Evolutionary conservation across 805 yeast genomes (phyloP).

Genomic region (Candida sonorensis): DNA sequence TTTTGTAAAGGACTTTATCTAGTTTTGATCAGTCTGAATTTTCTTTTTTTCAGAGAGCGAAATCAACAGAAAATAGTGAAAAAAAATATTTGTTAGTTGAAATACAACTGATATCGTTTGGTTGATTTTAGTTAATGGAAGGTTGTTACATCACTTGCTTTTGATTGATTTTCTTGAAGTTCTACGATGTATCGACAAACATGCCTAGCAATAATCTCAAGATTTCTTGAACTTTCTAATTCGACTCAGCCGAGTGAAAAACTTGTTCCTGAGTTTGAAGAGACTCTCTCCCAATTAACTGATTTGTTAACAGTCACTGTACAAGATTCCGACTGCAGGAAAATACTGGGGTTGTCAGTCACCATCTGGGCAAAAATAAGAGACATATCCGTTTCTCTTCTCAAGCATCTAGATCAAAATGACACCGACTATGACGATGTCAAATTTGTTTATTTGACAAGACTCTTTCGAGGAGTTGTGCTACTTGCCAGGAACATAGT

Average conservation of each 20-base stretch:
- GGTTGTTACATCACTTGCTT: too few relatives aligned
- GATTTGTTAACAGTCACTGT: constrained; percentile 9
- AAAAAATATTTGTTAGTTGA: too few relatives aligned
- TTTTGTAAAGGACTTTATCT: too few relatives aligned
- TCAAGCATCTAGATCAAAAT: too few relatives aligned
- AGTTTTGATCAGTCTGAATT: too few relatives aligned
- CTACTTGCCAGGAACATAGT: constrained; percentile 18
- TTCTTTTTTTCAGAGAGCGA: too few relatives aligned
- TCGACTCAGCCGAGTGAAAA: background rate
- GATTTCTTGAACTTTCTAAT: constrained; percentile 5
- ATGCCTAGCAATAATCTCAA: constrained; percentile 13
- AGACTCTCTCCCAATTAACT: constrained; percentile 10
- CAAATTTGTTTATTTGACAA: constrained; percentile 4
- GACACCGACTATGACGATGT: too few relatives aligned
- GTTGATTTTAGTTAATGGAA: too few relatives aligned
- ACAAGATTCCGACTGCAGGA: constrained; percentile 8
- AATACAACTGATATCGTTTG: too few relatives aligned
- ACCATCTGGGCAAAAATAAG: constrained; percentile 17
- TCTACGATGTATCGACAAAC: constrained; percentile 7
- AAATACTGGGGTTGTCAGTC: constrained; percentile 13
- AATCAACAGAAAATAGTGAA: too few relatives aligned
- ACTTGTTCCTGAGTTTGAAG: constrained; percentile 3
- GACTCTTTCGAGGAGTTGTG: constrained; percentile 18
- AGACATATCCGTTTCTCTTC: constrained; percentile 6
- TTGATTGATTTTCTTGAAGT: too few relatives aligned